Conservation (phyloP, 139 green algal species). For the Helicosporidium sp. region DNA sequence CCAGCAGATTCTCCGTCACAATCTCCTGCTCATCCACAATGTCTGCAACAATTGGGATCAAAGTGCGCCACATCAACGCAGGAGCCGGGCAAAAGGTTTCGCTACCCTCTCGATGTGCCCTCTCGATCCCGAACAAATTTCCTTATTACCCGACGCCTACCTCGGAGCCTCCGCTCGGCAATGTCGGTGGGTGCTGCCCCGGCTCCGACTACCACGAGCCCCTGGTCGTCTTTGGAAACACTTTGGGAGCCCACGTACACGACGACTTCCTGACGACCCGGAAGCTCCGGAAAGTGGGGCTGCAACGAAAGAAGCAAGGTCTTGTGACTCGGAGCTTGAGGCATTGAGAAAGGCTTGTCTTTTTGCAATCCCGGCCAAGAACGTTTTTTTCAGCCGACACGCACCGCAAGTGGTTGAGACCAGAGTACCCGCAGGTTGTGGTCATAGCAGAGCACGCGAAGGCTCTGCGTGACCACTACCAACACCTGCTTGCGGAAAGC, state of each 20-base stretch:
- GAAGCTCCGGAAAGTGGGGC: constrained; percentile 30
- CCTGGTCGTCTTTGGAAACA: constrained; percentile 39
- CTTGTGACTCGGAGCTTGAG: no score
- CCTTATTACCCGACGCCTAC: no score
- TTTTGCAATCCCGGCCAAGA: no score
- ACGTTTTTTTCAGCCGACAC: no score
- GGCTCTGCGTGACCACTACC: constrained; percentile 64
- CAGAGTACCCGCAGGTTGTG: constrained; percentile 88
- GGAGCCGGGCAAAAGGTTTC: no score
- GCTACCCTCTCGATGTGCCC: no score
- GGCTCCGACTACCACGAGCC: constrained; percentile 63
- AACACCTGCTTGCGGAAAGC: constrained; percentile 62
- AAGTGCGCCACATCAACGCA: no score
- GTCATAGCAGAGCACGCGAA: constrained; percentile 70
- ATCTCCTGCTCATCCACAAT: constrained; percentile 2
- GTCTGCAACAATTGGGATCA: not conserved
- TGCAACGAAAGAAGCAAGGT: not conserved
- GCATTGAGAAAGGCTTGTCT: no score
- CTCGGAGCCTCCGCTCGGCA: not conserved
- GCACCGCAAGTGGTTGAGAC: constrained; percentile 33
- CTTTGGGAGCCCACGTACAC: constrained; percentile 51
- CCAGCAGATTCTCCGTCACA: not conserved
- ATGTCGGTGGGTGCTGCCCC: constrained; percentile 1
- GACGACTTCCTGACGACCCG: constrained; percentile 51
- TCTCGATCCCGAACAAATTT: no score